phyloP scores from a whole-genome alignment of 108 stramenopile species.

The Schizochytrium sp. region DNA sequence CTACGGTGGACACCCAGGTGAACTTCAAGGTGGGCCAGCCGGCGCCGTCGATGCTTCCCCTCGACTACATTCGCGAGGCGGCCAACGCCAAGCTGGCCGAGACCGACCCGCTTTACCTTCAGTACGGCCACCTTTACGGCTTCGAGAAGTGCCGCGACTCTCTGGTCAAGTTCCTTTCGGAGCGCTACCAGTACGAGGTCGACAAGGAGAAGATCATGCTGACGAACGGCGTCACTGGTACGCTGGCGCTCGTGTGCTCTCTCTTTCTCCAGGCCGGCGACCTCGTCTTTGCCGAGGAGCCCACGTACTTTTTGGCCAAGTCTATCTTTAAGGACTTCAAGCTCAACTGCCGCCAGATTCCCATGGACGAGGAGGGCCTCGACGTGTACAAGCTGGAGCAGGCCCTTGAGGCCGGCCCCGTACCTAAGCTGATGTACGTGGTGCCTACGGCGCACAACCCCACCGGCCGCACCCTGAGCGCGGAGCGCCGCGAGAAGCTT shows the following conservation, averaged over 20 bases:
- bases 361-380: conserved; percentile 20
- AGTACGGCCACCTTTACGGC: conserved; percentile 9
- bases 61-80: conserved; percentile 16
- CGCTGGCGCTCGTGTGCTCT: background rate
- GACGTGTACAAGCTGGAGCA: conserved; percentile 15
- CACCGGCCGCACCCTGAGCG: conserved; percentile 4
- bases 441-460: conserved; percentile 24
- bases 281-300: conserved; percentile 8
- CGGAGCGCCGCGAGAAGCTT: conserved; percentile 18
- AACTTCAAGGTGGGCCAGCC: conserved; percentile 26
- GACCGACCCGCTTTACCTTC: background rate
- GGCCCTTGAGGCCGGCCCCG: background rate
- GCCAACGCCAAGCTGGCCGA: conserved; percentile 5
- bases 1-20: background rate
- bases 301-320: conserved; percentile 25
- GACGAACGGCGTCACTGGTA: conserved; percentile 21
- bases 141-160: background rate
- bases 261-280: background rate
- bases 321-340: conserved; percentile 20
- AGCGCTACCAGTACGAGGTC: background rate
- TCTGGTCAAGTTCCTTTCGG: background rate
- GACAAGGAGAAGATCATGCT: background rate
- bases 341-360: background rate
- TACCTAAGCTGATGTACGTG: conserved; percentile 6
- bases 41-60: conserved; percentile 6